Conservation (phyloP, 768 basidiomycete species). For the Tricholoma sp. region DNA sequence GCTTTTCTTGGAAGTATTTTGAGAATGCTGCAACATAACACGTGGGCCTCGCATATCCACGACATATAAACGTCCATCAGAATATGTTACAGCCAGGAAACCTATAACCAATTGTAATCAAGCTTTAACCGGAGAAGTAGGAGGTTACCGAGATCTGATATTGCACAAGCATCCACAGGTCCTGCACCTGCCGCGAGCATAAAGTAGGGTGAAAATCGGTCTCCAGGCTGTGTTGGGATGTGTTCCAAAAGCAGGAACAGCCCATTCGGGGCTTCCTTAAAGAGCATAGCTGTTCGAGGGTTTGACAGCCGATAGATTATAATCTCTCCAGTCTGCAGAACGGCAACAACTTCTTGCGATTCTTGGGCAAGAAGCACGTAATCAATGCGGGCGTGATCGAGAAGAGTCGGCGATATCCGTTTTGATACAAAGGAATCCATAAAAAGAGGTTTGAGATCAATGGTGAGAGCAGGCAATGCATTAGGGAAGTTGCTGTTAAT, state of each 20-base stretch:
- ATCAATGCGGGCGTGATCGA: conserved; percentile 32
- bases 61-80: conserved; percentile 51
- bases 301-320: conserved; percentile 41
- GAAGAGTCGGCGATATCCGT: conserved; percentile 19
- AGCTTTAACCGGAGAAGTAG: neutral
- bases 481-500: conserved; percentile 61
- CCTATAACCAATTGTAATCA: conserved; percentile 36
- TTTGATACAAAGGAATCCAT: conserved; percentile 35
- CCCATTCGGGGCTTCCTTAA: conserved; percentile 29
- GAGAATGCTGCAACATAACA: conserved; percentile 48
- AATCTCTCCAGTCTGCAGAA: conserved; percentile 51
- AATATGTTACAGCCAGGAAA: conserved; percentile 71
- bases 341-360: conserved; percentile 53
- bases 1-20: conserved; percentile 35
- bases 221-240: conserved; percentile 28
- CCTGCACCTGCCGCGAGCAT: conserved; percentile 47
- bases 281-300: conserved; percentile 12
- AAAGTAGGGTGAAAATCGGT: conserved; percentile 58
- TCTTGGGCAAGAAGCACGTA: conserved; percentile 47
- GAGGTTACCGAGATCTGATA: conserved; percentile 68
- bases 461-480: conserved; percentile 54
- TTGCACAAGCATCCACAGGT: conserved; percentile 47
- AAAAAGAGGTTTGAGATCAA: conserved; percentile 51
- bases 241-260: conserved; percentile 54
- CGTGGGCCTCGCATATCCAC: conserved; percentile 74